Base-by-base conservation (phyloP, 2,329 filamentous ascomycete species). In the Aspergillus candidus region DNA sequence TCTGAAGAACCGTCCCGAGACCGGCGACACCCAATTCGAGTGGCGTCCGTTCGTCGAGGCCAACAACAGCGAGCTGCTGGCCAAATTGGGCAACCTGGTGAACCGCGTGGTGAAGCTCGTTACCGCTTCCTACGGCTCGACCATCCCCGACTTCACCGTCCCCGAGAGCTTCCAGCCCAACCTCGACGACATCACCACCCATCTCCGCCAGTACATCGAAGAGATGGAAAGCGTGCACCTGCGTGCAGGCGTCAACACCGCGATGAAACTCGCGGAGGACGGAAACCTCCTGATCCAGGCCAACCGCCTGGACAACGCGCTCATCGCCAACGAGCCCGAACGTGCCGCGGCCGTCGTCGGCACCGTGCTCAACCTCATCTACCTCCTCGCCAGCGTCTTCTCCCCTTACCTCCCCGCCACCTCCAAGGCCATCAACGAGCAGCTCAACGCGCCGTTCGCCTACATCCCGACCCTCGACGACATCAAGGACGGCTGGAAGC, bases 1-100 rank as follows among this genome's bases (percentile, higher is more conserved):
- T 15, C 76, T 95, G 32, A 85, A 88, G 35, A 84, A 86, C 64
- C 80, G 90, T 44, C 90, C 90, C 0, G 90, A 96, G 67, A 84
- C 83, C 10, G 80, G 84, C 40, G 90, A 96, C 62, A 85, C 88
- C 0, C 86, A 95, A 61, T 95, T 95, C 65, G 85, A 91, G 63
- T 95, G 89, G 89, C 79, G 79, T 46, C 78, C 83, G 36, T 94
- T 95, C 68, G 84, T 93, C 50, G 77, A 82, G 31, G 76, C 79
- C 55, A 95, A 95, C 75, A 95, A 96, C 73, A 89, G 85, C 60
- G 87, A 93, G 62, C 77, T 96, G n/a, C 73, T 86, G 27, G 76
- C 82, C 52, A 86, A 86, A 54, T 74, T 84, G 45, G 81, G 76
- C 13, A 88, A 89, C 66, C 80, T 88, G 56, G 82, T 85, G 62